These are phyloP conservation scores for Suillus paluster DNA, from an alignment of 768 basidiomycete species.

Conservation along the genomic window DNA sequence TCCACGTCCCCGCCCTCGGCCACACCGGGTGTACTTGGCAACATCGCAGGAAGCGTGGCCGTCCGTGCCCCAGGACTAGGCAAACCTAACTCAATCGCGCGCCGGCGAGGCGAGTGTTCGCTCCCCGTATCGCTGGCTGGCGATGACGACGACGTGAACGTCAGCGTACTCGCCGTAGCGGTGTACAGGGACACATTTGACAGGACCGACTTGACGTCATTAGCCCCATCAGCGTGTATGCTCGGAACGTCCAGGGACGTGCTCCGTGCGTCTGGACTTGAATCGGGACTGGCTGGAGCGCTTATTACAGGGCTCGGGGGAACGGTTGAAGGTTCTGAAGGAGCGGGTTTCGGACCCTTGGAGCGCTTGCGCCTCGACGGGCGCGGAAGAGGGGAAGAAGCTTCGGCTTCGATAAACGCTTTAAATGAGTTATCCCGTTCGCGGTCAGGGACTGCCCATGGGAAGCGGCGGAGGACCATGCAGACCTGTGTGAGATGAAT, in stretches of 20 bases:
- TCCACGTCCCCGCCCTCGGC: conserved; percentile 52
- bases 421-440: conserved; percentile 92
- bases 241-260: background rate
- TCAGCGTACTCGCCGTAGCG: conserved; percentile 14
- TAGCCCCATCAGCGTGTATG: background rate
- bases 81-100: conserved; percentile 19
- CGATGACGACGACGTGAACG: conserved; percentile 17
- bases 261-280: background rate
- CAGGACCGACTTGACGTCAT: conserved; percentile 20
- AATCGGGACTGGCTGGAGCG: conserved; percentile 16
- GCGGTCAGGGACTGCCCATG: conserved; percentile 97
- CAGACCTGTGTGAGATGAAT: conserved; percentile 46
- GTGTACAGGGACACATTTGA: conserved; percentile 6
- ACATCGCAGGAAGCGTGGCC: conserved; percentile 39
- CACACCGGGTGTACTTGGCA: background rate
- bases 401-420: conserved; percentile 91
- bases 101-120: conserved; percentile 19
- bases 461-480: conserved; percentile 97
- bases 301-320: conserved; percentile 15
- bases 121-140: conserved; percentile 19
- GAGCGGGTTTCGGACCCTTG: background rate
- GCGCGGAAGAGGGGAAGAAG: conserved; percentile 61
- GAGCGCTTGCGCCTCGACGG: conserved; percentile 15
- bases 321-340: background rate
- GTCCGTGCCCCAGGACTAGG: conserved; percentile 30